Conservation (phyloP, 2,329 filamentous ascomycete species). For the Aspergillus pseudonomiae region DNA sequence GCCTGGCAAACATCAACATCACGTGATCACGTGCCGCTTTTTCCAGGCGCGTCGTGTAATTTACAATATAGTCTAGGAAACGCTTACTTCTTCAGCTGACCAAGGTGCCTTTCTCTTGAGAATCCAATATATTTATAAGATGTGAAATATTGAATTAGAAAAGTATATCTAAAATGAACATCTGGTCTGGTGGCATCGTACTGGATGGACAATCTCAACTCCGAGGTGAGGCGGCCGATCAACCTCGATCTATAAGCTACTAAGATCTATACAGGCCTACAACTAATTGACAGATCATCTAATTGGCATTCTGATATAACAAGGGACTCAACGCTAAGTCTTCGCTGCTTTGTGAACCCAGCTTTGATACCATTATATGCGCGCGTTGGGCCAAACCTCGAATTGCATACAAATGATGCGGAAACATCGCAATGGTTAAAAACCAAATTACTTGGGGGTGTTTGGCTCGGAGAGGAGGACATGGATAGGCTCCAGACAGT, state of each 20-base stretch:
- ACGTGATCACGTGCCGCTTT: constrained; percentile 17
- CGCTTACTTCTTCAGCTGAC: not conserved
- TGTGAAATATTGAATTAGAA: constrained; percentile 2
- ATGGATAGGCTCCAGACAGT: constrained; percentile 30
- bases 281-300: constrained; percentile 37
- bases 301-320: constrained; percentile 37
- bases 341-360: constrained; percentile 44
- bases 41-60: constrained; percentile 13
- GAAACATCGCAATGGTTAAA: constrained; percentile 44
- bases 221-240: constrained; percentile 30
- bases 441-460: constrained; percentile 36
- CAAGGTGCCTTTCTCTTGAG: constrained; percentile 2
- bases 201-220: constrained; percentile 31
- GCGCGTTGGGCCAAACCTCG: constrained; percentile 43
- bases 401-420: constrained; percentile 39
- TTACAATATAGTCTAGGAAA: not conserved
- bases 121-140: constrained; percentile 18
- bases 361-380: constrained; percentile 44
- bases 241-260: not conserved
- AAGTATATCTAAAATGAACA: constrained; percentile 34
- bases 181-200: constrained; percentile 42
- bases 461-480: constrained; percentile 40
- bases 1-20: not conserved
- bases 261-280: constrained; percentile 30
- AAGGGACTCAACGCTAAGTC: constrained; percentile 35